Base-by-base conservation (phyloP, 441 rosid species). In the Cnidoscolus chayamansa region DNA sequence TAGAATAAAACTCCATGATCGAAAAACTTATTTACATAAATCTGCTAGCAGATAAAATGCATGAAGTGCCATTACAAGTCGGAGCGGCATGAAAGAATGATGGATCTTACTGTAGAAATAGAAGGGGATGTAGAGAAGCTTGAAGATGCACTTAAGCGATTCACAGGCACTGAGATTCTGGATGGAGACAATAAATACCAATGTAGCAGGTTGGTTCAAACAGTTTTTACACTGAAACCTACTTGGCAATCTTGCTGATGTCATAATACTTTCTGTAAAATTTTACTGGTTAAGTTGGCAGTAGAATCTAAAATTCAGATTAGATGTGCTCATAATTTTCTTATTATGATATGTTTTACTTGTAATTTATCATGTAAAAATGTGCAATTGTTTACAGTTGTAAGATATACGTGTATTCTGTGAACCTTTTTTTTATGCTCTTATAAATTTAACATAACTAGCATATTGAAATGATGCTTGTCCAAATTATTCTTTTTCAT, bases 51-150 rank as follows among this genome's bases (percentile, higher is more conserved):
- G 99, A 93, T 95, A 75, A 84, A 85, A 85, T 95, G 99, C 88
- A 79, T 84, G 86, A 93, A 87, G 75, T 95, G 99, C 78, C 86
- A 82, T 65, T 89, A 84, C 76, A 95, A 90, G 75, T 91, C 97
- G 51, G 99, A 89, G 78, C 83, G 83, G 76, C 90, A 78, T 20
- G 99, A 95, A 85, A 88, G 90, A 83, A 91, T 95, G 87, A 95
- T 95, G 98, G 98, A 95, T 85, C 90, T 95, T 63, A 86, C 98
- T 10, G 96, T 95, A 77, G 99, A 95, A 86, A 93, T 93, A 66
- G 97, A 82, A 71, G 98, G 99, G 70, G 95, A 89, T 62, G 84
- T 93, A 76, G 86, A 83, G 65, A 90, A 85, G 77, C 83, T 95
- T 65, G 99, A 95, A 78, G 98, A 91, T 77, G 99, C 98, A 66